Base-by-base conservation (phyloP, 176 grass and related monocot species). In the Aegilops umbellulata region DNA sequence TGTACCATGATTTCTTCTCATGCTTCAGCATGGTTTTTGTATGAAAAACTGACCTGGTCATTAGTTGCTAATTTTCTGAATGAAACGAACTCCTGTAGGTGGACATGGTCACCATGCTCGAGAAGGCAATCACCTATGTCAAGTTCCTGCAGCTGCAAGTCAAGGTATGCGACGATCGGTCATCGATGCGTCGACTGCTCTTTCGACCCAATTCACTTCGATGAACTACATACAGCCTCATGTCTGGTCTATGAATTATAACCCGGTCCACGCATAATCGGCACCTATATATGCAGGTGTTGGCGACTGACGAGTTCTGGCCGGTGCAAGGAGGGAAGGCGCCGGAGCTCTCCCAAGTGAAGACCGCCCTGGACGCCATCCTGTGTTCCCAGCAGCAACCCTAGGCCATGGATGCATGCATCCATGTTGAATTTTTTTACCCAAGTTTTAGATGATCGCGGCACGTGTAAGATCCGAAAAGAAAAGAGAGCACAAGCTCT, bases 61-160 rank as follows among this genome's bases (percentile, higher is more conserved):
- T 57, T 23, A 62, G 35, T 42, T 24, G 29, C 6, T 82, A 36
- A 42, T 30, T 64, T 57, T 57, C 19, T 63, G 39, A 17, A 78
- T 86, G 73, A 5, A 44, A 69, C n/a, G 17, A 42, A 65, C 34
- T 75, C 22, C 0, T 60, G 36, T 74, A 97, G 95, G 95, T 95
- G 84, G 96, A 98, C 88, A 77, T 98, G 87, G 93, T 98, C 49
- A 98, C 96, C 78, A 98, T 95, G 96, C 89, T 98, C 39, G 96
- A 98, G 83, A 98, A 98, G 84, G 96, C 96, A 22, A 95, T 98
- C 75, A 92, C 77, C 83, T 98, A 98, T 77, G 96, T 98, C 78
- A 95, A 98, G 88, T 98, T 98, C 74, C 90, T 95, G 32, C 96
- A 98, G 73, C 82, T 98, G 70, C 96, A 98, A 98, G 93, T 94